phyloP scores from a whole-genome alignment of 2,329 filamentous ascomycete genomes.

The Exophiala phaeomuriformis region DNA sequence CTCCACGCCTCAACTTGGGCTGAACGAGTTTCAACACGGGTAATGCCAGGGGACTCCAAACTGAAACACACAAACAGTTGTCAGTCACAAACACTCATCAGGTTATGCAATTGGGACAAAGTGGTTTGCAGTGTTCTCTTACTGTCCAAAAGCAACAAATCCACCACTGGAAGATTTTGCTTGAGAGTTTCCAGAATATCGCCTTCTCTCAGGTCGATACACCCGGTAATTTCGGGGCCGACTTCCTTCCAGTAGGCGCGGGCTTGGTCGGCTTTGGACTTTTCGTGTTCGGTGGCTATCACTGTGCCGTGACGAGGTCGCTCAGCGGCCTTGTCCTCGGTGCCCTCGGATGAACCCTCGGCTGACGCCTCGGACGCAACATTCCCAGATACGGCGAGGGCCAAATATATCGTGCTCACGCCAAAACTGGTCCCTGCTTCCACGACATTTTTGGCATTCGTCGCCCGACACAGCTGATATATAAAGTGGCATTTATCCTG shows the following conservation, averaged over 20 bases:
- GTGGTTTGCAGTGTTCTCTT: constrained; percentile 7
- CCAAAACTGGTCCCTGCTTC: constrained; percentile 40
- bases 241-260: constrained; percentile 32
- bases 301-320: constrained; percentile 26
- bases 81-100: not conserved
- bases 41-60: constrained; percentile 36
- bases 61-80: constrained; percentile 22
- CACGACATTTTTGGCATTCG: constrained; percentile 32
- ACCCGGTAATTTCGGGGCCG: constrained; percentile 29
- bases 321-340: not conserved
- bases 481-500: constrained; percentile 36
- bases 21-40: constrained; percentile 34
- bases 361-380: constrained; percentile 14
- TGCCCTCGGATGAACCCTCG: no score
- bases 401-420: constrained; percentile 39
- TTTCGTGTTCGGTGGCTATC: constrained; percentile 37
- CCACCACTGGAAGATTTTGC: constrained; percentile 28
- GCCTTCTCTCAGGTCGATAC: constrained; percentile 37
- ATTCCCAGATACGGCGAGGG: constrained; percentile 31
- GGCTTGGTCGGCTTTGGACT: constrained; percentile 31
- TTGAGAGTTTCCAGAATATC: constrained; percentile 37
- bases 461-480: constrained; percentile 32
- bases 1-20: constrained; percentile 32
- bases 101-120: not conserved
- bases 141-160: constrained; percentile 34